These are phyloP conservation scores for Alloteropsis semialata DNA, from an alignment of 176 grass and related monocot species.

Conservation along the genomic window DNA sequence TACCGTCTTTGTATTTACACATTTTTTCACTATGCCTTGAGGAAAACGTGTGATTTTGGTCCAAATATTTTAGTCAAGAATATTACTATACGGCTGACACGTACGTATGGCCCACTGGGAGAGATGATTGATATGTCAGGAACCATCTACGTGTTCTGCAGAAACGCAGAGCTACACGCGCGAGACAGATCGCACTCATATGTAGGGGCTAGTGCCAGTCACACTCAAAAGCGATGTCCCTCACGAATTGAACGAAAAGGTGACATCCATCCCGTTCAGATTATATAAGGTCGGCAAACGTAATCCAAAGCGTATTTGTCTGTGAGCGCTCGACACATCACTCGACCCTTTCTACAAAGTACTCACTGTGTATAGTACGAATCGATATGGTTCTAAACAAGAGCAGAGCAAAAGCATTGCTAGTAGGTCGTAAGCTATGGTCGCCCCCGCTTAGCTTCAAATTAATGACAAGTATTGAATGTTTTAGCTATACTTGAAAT, in stretches of 20 bases:
- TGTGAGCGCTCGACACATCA: conserved; percentile 43
- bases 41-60: background rate
- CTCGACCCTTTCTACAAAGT: background rate
- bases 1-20: background rate
- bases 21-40: background rate
- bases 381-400: background rate
- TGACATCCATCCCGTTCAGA: background rate
- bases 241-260: conserved; percentile 14
- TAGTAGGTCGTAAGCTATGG: background rate
- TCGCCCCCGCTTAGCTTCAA: background rate
- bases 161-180: background rate
- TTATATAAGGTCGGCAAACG: conserved; percentile 32
- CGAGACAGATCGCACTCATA: conserved; percentile 41
- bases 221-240: conserved; percentile 34
- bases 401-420: background rate
- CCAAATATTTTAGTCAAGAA: background rate
- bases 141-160: conserved; percentile 39
- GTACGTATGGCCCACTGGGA: background rate
- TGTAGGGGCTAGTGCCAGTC: conserved; percentile 25
- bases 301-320: conserved; percentile 36
- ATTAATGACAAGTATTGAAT: background rate
- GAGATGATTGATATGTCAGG: background rate
- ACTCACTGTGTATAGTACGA: background rate
- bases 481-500: background rate
- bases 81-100: background rate